Evolutionary conservation across 1,139 yeast species (phyloP).

Genomic region (Geotrichum histeridarum): DNA sequence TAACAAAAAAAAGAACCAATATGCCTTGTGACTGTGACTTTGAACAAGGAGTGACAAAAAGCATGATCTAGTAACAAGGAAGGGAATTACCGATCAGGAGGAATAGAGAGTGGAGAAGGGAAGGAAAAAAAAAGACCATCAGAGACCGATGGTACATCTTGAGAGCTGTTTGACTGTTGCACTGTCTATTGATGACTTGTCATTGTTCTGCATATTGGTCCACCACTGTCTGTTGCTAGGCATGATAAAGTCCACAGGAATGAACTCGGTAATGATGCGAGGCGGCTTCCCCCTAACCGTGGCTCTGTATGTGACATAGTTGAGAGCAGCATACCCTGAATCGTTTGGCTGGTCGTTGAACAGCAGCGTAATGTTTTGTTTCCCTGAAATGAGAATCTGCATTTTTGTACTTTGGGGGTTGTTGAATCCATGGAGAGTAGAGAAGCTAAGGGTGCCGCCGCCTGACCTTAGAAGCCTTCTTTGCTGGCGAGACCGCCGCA

Average conservation of each 20-base stretch:
- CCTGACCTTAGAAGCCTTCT: background rate
- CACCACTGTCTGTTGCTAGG: slow-evolving; percentile 10
- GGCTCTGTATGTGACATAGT: slow-evolving; percentile 13
- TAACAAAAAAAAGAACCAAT: background rate
- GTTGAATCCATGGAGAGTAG: background rate
- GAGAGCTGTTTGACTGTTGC: slow-evolving; percentile 12
- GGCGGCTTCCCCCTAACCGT: slow-evolving; percentile 9
- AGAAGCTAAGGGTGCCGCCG: background rate
- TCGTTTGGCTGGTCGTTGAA: slow-evolving; percentile 12
- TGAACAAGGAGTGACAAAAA: background rate
- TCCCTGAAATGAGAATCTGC: slow-evolving; percentile 10
- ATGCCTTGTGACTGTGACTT: background rate
- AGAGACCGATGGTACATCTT: slow-evolving; percentile 12
- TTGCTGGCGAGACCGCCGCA: slow-evolving; percentile 7
- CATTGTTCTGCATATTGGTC: slow-evolving; percentile 3
- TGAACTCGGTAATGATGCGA: slow-evolving; percentile 12
- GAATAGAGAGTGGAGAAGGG: background rate
- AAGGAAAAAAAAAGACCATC: background rate
- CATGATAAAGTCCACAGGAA: slow-evolving; percentile 8
- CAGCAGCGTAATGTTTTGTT: slow-evolving; percentile 12
- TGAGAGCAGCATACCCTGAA: slow-evolving; percentile 8
- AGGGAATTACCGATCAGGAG: background rate
- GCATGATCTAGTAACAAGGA: background rate
- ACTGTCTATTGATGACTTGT: slow-evolving; percentile 3
- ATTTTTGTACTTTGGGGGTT: slow-evolving; percentile 6